These are phyloP conservation scores for Scleromitrula shiraiana DNA, from an alignment of 2,329 filamentous ascomycete genomes.

Conservation along the genomic window DNA sequence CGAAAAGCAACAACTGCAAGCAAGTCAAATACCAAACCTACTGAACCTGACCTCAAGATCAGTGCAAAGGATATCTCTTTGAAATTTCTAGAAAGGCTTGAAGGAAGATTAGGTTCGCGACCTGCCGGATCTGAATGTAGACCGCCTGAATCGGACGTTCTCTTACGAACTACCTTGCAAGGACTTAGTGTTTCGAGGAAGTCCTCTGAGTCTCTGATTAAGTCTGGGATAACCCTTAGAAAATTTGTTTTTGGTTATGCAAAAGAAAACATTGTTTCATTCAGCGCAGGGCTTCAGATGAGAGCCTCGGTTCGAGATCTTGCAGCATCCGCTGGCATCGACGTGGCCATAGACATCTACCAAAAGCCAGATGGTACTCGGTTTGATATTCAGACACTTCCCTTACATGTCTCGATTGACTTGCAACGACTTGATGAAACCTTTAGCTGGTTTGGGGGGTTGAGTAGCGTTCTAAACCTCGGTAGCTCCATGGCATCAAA, in stretches of 20 bases:
- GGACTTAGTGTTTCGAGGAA: constrained; percentile 22
- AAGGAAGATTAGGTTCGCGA: constrained; percentile 19
- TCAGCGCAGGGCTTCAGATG: constrained; percentile 50
- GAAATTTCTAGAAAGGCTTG: constrained; percentile 28
- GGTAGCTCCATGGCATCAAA: constrained; percentile 75
- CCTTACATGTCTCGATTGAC: constrained; percentile 68
- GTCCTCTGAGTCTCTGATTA: constrained; percentile 14
- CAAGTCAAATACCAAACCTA: constrained; percentile 6
- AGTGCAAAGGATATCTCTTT: constrained; percentile 24
- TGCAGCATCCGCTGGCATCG: constrained; percentile 48
- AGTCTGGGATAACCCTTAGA: constrained; percentile 34
- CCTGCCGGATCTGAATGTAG: constrained; percentile 4
- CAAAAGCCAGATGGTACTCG: constrained; percentile 38
- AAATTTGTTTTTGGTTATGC: constrained; percentile 57
- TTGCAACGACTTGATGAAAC: constrained; percentile 77
- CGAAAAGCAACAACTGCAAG: background rate
- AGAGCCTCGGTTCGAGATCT: constrained; percentile 51
- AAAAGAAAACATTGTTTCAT: constrained; percentile 54
- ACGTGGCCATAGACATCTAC: constrained; percentile 46
- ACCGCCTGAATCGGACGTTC: constrained; percentile 21
- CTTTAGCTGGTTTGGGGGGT: constrained; percentile 78
- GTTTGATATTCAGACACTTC: constrained; percentile 66
- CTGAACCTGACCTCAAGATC: constrained; percentile 17
- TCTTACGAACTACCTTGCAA: constrained; percentile 23
- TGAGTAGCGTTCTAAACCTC: constrained; percentile 85